phyloP scores from a whole-genome alignment of 1,284 basidiomycete species.

The Spongiforma sp. region DNA sequence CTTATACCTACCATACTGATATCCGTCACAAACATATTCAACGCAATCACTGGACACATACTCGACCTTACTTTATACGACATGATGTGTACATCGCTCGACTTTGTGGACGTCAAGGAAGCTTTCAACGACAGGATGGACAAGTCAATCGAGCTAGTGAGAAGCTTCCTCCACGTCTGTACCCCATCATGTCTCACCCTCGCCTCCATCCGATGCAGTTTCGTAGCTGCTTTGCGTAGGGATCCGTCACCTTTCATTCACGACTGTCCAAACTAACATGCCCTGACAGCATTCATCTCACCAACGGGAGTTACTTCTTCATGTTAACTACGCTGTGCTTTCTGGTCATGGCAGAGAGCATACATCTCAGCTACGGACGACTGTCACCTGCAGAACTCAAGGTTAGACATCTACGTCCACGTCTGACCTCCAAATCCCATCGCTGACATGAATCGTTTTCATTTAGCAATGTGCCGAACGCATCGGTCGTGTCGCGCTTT shows the following conservation, averaged over 20 bases:
- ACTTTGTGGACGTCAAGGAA: slow-evolving; percentile 29
- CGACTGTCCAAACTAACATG: slow-evolving; percentile 5
- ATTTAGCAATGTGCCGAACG: slow-evolving; percentile 18
- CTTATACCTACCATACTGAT: slow-evolving; percentile 11
- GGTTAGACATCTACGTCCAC: too few species aligned
- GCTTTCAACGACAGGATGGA: slow-evolving; percentile 19
- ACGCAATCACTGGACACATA: neutral
- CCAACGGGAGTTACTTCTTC: slow-evolving; percentile 12
- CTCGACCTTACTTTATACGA: slow-evolving; percentile 22
- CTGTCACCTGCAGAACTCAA: slow-evolving; percentile 30
- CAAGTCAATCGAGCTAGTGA: slow-evolving; percentile 34
- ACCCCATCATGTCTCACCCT: slow-evolving; percentile 3
- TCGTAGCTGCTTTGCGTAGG: slow-evolving; percentile 30
- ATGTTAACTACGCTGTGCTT: slow-evolving; percentile 20
- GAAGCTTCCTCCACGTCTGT: neutral
- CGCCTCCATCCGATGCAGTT: slow-evolving; percentile 18
- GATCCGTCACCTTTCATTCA: neutral
- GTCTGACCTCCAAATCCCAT: neutral
- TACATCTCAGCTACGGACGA: slow-evolving; percentile 29
- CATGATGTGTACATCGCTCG: slow-evolving; percentile 18
- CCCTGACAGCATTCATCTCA: slow-evolving; percentile 30
- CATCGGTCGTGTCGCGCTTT: slow-evolving; percentile 15
- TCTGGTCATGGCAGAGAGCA: slow-evolving; percentile 26
- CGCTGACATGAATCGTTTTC: neutral
- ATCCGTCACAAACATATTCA: slow-evolving; percentile 1